Conservation (phyloP, 208 protist species). For the Acanthamoeba castellanii region DNA sequence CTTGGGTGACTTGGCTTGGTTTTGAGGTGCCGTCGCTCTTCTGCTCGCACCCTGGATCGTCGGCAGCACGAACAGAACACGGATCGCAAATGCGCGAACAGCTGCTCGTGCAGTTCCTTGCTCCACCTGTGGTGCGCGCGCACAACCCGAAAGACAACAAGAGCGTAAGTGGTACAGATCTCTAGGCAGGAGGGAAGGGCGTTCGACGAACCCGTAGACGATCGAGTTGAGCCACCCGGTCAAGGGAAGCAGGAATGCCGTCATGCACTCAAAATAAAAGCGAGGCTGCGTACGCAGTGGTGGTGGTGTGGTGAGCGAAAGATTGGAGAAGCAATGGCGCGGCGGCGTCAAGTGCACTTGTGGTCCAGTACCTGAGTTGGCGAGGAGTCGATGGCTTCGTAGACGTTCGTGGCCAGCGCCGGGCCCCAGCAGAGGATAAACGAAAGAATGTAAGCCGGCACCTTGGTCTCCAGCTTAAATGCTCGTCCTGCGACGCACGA, state of each 20-base stretch:
- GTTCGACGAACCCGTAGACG: conserved; percentile 29
- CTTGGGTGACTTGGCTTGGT: not conserved
- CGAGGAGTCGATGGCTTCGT: not conserved
- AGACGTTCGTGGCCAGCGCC: conserved; percentile 40
- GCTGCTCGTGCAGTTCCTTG: conserved; percentile 14
- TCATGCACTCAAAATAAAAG: conserved; percentile 35
- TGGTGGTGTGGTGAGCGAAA: not conserved
- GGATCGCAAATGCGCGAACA: not conserved
- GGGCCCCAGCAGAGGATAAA: conserved; percentile 69
- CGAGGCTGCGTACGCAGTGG: not conserved
- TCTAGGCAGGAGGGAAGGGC: not conserved
- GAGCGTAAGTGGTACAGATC: not conserved
- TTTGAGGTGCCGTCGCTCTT: conserved; percentile 25
- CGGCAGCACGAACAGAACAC: conserved; percentile 35
- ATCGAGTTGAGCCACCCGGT: conserved; percentile 70
- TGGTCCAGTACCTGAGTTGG: not conserved
- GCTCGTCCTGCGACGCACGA: not conserved
- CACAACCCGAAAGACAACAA: not conserved
- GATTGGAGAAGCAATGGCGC: not conserved
- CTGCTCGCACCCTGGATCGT: not conserved
- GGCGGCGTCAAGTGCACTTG: not conserved
- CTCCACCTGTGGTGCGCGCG: not conserved
- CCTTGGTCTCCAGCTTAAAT: conserved; percentile 24
- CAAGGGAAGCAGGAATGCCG: conserved; percentile 56
- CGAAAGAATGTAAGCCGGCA: conserved; percentile 55